These are phyloP conservation scores for Dendrobium officinale DNA, from an alignment of 106 monocot genomes.

Conservation along the genomic window DNA sequence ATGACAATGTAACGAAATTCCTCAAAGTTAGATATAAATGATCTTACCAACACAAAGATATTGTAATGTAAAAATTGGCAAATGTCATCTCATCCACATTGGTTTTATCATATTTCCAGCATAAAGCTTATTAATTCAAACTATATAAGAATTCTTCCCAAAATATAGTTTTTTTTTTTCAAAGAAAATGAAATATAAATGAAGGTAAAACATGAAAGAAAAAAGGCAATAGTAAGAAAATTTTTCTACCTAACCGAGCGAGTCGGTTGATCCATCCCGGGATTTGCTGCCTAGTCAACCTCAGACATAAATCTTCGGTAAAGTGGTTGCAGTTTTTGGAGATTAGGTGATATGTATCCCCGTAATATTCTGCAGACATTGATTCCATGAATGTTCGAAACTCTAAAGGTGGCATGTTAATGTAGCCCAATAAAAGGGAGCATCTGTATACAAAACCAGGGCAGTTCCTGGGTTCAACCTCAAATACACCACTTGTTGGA, in stretches of 20 bases:
- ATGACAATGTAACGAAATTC: background rate
- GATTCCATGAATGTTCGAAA: slow-evolving; percentile 54
- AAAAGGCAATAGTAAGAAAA: background rate
- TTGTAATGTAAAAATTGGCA: background rate
- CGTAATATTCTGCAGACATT: slow-evolving; percentile 70
- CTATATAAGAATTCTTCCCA: background rate
- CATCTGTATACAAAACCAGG: slow-evolving; percentile 64
- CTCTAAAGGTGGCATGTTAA: slow-evolving; percentile 38
- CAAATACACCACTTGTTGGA: slow-evolving; percentile 62
- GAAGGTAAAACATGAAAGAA: background rate
- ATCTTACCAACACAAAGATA: background rate
- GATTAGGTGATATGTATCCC: slow-evolving; percentile 90
- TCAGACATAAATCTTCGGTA: slow-evolving; percentile 62
- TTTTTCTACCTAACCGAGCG: slow-evolving; percentile 54
- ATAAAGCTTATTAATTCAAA: background rate
- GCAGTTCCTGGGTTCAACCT: slow-evolving; percentile 63
- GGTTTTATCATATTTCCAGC: background rate
- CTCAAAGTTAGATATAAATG: background rate
- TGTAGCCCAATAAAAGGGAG: slow-evolving; percentile 59
- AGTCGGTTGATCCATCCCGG: slow-evolving; percentile 94
- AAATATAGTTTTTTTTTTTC: background rate
- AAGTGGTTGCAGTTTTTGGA: slow-evolving; percentile 98
- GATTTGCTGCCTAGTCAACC: slow-evolving; percentile 58
- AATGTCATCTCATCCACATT: background rate
- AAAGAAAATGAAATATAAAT: background rate